A percentile compares a stretch with the other conserved stretches of the same genome.
These are phyloP conservation scores for Fonsecaea pedrosoi DNA, from an alignment of 2,329 filamentous ascomycete genomes.

Conservation along the genomic window DNA sequence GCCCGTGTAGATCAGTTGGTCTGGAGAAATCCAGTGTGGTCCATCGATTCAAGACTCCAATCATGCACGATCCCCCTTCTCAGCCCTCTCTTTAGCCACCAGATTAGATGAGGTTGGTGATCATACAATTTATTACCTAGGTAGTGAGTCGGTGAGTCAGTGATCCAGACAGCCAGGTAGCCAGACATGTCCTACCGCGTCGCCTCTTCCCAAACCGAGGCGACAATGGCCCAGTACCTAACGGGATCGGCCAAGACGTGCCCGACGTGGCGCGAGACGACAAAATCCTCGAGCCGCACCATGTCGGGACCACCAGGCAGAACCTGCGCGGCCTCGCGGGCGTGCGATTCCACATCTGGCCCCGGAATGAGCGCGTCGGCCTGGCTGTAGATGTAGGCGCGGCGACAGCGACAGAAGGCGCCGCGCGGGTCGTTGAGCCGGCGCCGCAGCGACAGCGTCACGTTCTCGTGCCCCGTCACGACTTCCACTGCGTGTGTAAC, in stretches of 20 bases:
- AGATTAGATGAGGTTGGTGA: too few species aligned
- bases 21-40: too few species aligned
- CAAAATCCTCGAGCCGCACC: slow-evolving; percentile 57
- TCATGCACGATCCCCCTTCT: too few species aligned
- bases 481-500: slow-evolving; percentile 48
- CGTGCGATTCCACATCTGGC: slow-evolving; percentile 57
- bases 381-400: slow-evolving; percentile 62
- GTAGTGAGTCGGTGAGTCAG: too few species aligned
- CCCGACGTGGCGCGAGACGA: slow-evolving; percentile 59
- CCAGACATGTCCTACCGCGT: neutral
- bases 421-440: slow-evolving; percentile 46
- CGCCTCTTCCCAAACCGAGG: slow-evolving; percentile 53
- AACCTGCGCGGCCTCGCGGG: slow-evolving; percentile 16
- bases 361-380: slow-evolving; percentile 58
- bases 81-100: too few species aligned
- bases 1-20: too few species aligned
- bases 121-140: too few species aligned
- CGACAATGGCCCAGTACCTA: slow-evolving; percentile 61
- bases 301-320: neutral
- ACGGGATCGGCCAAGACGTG: slow-evolving; percentile 55
- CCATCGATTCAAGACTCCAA: too few species aligned
- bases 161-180: too few species aligned
- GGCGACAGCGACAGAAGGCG: slow-evolving; percentile 35
- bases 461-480: slow-evolving; percentile 35
- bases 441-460: slow-evolving; percentile 43